These are phyloP conservation scores for Hydrangea macrophylla DNA, from an alignment of 148 eudicot species.

Conservation along the genomic window DNA sequence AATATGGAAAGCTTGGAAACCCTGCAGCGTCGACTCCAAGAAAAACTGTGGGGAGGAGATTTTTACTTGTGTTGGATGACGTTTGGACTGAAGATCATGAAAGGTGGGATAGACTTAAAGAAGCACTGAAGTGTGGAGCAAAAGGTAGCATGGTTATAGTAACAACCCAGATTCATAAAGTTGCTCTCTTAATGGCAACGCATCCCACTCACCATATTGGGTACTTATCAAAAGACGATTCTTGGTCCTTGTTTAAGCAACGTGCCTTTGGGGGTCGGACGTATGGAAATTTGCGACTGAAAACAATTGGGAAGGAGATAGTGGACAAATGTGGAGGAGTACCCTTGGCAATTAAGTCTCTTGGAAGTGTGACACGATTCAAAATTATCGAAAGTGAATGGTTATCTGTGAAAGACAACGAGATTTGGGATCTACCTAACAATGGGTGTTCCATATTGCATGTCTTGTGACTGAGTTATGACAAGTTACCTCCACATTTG, in stretches of 20 bases:
- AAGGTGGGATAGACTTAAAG: conserved; percentile 17
- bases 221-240: neutral
- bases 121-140: conserved; percentile 13
- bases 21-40: conserved; percentile 3
- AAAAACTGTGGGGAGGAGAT: conserved; percentile 9
- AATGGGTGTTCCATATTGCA: neutral
- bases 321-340: conserved; percentile 19
- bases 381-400: conserved; percentile 17
- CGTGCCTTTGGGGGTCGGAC: conserved; percentile 13
- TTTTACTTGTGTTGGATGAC: conserved; percentile 22
- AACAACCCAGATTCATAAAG: conserved; percentile 21
- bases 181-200: conserved; percentile 14
- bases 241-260: conserved; percentile 19
- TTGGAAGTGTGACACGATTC: conserved; percentile 17
- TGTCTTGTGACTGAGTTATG: conserved; percentile 17
- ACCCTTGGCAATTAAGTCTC: conserved; percentile 16
- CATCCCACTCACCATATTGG: neutral
- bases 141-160: conserved; percentile 15
- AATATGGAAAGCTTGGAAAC: neutral
- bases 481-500: conserved; percentile 16
- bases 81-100: conserved; percentile 18
- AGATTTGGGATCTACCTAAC: conserved; percentile 9
- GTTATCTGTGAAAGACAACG: conserved; percentile 8
- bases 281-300: neutral
- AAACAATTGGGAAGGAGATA: conserved; percentile 13